Base-by-base conservation (phyloP, 495 filamentous ascomycete genomes). In the Evansstolkia leycettana region DNA sequence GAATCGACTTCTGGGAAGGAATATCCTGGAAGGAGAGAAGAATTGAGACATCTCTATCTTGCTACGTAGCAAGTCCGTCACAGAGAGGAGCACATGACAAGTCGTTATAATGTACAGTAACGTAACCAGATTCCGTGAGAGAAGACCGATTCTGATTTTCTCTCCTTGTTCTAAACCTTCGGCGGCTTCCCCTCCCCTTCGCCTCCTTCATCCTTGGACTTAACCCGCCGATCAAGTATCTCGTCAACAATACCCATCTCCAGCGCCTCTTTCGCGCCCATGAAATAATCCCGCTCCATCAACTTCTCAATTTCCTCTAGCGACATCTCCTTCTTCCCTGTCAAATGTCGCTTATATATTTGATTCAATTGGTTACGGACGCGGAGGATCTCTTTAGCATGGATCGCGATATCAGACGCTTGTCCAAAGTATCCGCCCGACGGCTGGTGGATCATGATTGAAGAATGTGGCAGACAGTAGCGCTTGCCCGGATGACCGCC, bases 391-490 rank as follows among this genome's bases (percentile, higher is more conserved):
- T 98, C 90, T 53, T 84, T 93, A 5, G 90, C 90, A 56, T 98
- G 93, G 39, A 95, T 95, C 20, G 92, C 75, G 43, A 98, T 95
- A 55, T 98, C 90, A 12, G 60, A 72, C 10, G 90, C 90, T 46
- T 94, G 88, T 1, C 90, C 90, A 35, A 76, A 73, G 38, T 92
- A 95, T 0, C 90, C 90, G 19, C 90, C 90, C 14, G 78, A 76
- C 5, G 92, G 90, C 53, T 98, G 90, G 54, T 98, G 90, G 18
- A 98, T 72, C 90, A 98, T 98, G 46, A 98, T 79, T 34, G 82
- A 82, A 39, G 78, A 82, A 58, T 98, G 87, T 15, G 90, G 90
- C 26, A 98, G 69, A 34, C 80, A 85, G 62, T 80, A 94, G 13
- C 90, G 68, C 55, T 86, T 83, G 25, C 85, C 84, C n/a, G 80